These are phyloP conservation scores for Sungouiozyma ichnusensis DNA, from an alignment of 805 yeast species.

Conservation along the genomic window DNA sequence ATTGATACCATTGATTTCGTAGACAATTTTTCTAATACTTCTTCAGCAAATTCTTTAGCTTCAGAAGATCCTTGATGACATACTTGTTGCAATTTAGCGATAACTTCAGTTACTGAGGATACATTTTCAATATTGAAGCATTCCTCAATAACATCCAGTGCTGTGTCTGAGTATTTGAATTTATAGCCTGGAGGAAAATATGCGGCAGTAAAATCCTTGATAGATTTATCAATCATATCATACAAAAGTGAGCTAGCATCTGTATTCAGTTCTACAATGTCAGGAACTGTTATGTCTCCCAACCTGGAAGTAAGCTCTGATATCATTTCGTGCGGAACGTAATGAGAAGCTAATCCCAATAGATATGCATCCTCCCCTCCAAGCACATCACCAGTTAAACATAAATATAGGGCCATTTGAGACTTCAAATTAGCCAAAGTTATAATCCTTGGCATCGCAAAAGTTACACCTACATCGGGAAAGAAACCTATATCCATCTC, in stretches of 20 bases:
- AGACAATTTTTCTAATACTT: slow-evolving; percentile 44
- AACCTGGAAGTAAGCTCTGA: slow-evolving; percentile 55
- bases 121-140: slow-evolving; percentile 45
- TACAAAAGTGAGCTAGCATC: slow-evolving; percentile 10
- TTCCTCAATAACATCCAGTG: slow-evolving; percentile 54
- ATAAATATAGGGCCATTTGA: slow-evolving; percentile 73
- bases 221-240: slow-evolving; percentile 51
- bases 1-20: slow-evolving; percentile 72
- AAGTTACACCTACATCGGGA: slow-evolving; percentile 92
- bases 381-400: slow-evolving; percentile 74
- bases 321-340: slow-evolving; percentile 56
- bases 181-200: slow-evolving; percentile 53
- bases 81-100: slow-evolving; percentile 37
- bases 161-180: slow-evolving; percentile 45
- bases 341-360: slow-evolving; percentile 86
- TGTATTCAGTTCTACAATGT: slow-evolving; percentile 1
- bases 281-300: slow-evolving; percentile 39
- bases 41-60: slow-evolving; percentile 55
- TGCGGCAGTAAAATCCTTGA: slow-evolving; percentile 63
- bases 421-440: slow-evolving; percentile 40
- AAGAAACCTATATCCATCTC: slow-evolving; percentile 94
- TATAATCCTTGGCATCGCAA: slow-evolving; percentile 65
- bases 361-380: slow-evolving; percentile 72
- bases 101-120: slow-evolving; percentile 40
- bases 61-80: slow-evolving; percentile 40